Percentiles rank a stretch among this genome's conserved stretches.
phyloP scores from a whole-genome alignment of 1,139 yeast species.

The Diutina catenulata region DNA sequence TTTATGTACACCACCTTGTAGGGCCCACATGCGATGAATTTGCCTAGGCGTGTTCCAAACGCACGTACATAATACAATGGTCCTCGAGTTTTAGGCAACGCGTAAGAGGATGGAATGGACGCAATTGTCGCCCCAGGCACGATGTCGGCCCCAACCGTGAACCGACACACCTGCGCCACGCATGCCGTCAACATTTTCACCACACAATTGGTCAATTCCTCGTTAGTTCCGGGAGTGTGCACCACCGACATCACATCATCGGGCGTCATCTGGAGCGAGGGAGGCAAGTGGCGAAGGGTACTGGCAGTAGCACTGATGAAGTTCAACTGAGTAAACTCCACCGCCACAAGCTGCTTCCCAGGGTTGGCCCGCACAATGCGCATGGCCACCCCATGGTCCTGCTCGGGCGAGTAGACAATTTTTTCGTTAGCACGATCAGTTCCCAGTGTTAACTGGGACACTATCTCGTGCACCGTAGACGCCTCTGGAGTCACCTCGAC shows the following conservation, averaged over 20 bases:
- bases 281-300: constrained; percentile 47
- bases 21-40: constrained; percentile 8
- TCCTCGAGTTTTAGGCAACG: constrained; percentile 7
- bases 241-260: constrained; percentile 35
- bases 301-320: constrained; percentile 56
- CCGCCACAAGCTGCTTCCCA: constrained; percentile 14
- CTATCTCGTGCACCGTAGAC: background rate
- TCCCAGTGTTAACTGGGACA: background rate
- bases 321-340: constrained; percentile 45
- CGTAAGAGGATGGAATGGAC: constrained; percentile 21
- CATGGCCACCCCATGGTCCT: constrained; percentile 30
- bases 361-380: constrained; percentile 14
- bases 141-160: constrained; percentile 6
- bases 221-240: constrained; percentile 10
- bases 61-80: constrained; percentile 7
- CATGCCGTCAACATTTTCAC: constrained; percentile 22
- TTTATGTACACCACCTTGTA: constrained; percentile 25
- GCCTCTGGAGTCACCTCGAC: constrained; percentile 14
- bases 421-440: background rate
- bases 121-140: constrained; percentile 10
- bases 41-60: constrained; percentile 14
- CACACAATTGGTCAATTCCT: constrained; percentile 16
- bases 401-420: constrained; percentile 18
- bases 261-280: constrained; percentile 23
- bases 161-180: constrained; percentile 15